Evolutionary conservation across 805 yeast genomes (phyloP).

Genomic region (Suhomyces canberraensis): DNA sequence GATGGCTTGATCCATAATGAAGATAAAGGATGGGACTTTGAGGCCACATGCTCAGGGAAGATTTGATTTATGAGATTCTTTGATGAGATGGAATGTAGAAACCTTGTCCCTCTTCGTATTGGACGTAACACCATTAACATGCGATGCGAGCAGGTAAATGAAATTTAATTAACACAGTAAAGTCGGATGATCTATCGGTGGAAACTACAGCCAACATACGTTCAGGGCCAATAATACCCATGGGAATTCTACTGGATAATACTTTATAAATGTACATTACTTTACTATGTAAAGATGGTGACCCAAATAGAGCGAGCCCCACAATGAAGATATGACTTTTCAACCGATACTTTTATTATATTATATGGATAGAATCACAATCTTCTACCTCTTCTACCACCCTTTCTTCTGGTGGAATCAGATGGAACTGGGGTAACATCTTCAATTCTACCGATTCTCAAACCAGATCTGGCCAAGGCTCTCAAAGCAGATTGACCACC

Average conservation of each 20-base stretch:
- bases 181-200: too few species aligned
- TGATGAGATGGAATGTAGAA: not conserved
- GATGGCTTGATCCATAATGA: too few species aligned
- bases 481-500: constrained; percentile 99
- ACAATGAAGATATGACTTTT: constrained; percentile 1
- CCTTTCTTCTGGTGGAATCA: constrained; percentile 99
- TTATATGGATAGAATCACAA: constrained; percentile 47
- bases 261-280: constrained; percentile 7
- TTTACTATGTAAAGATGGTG: constrained; percentile 3
- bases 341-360: constrained; percentile 1
- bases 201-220: too few species aligned
- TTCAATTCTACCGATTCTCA: constrained; percentile 99
- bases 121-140: not conserved
- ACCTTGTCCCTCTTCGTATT: not conserved
- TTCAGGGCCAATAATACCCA: not conserved
- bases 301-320: constrained; percentile 1
- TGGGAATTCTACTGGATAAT: not conserved
- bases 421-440: constrained; percentile 99
- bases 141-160: too few species aligned
- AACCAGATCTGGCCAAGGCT: constrained; percentile 99
- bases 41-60: too few species aligned
- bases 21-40: too few species aligned
- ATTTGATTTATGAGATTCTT: not conserved
- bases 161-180: too few species aligned
- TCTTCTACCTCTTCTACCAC: constrained; percentile 99